These are phyloP conservation scores for Dujonia santamariae DNA, from an alignment of 1,139 yeast species.

Conservation along the genomic window DNA sequence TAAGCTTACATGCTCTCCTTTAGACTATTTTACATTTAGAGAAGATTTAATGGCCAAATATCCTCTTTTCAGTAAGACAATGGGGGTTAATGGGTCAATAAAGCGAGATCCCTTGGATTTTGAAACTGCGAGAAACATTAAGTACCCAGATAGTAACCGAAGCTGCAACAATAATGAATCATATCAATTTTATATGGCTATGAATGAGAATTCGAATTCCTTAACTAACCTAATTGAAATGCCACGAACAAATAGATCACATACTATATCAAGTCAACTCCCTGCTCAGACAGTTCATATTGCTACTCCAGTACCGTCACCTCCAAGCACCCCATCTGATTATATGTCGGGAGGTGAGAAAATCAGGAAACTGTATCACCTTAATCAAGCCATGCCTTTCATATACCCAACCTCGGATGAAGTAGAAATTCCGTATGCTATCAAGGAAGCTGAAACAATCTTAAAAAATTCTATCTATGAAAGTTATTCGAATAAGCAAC, in stretches of 20 bases:
- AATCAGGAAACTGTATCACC: conserved; percentile 68
- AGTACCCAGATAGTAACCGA: background rate
- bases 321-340: conserved; percentile 63
- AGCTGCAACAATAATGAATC: background rate
- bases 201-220: conserved; percentile 45
- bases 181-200: conserved; percentile 39
- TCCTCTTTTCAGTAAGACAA: conserved; percentile 46
- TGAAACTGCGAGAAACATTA: conserved; percentile 5
- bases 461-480: conserved; percentile 61
- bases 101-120: conserved; percentile 17
- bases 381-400: conserved; percentile 78
- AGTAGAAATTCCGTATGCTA: conserved; percentile 62
- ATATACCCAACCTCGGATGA: conserved; percentile 53
- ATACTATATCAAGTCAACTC: conserved; percentile 51
- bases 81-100: background rate
- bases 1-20: conserved; percentile 59
- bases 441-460: conserved; percentile 68
- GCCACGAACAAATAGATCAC: conserved; percentile 55
- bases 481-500: conserved; percentile 61
- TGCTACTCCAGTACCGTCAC: conserved; percentile 89
- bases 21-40: conserved; percentile 76
- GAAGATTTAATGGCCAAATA: conserved; percentile 73
- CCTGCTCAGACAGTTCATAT: conserved; percentile 71
- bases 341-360: conserved; percentile 60
- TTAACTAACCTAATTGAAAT: conserved; percentile 57